phyloP scores from a whole-genome alignment of 495 filamentous ascomycete species.

The Annulohypoxylon bovei region DNA sequence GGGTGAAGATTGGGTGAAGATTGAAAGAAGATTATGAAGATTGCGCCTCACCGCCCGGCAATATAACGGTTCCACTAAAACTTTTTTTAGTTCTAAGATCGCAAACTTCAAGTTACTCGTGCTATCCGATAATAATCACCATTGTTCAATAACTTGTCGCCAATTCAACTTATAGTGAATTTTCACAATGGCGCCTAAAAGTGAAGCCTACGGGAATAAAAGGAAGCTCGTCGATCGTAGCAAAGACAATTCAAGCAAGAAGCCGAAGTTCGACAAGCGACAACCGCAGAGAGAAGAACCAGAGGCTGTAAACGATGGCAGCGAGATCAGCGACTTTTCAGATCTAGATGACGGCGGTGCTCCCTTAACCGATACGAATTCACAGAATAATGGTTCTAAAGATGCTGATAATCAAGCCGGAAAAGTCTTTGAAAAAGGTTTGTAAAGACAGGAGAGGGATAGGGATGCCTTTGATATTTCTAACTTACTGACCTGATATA shows the following conservation, averaged over 20 bases:
- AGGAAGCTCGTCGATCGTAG: conserved; percentile 52
- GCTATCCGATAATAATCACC: not conserved
- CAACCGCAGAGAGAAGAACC: conserved; percentile 34
- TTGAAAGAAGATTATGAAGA: not conserved
- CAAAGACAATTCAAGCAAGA: conserved; percentile 56
- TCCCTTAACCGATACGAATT: conserved; percentile 17
- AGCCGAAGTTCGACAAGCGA: conserved; percentile 56
- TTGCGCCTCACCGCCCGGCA: conserved; percentile 55
- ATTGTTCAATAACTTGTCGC: not conserved
- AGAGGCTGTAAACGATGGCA: conserved; percentile 44
- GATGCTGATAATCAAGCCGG: conserved; percentile 34
- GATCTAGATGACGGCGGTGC: conserved; percentile 51
- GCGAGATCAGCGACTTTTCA: conserved; percentile 50
- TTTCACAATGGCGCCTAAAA: conserved; percentile 46
- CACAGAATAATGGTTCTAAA: conserved; percentile 25
- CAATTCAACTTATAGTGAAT: not conserved
- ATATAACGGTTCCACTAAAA: conserved; percentile 43
- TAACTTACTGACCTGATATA: conserved; percentile 29
- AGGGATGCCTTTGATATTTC: not conserved
- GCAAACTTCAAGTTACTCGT: not conserved
- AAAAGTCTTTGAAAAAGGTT: conserved; percentile 49
- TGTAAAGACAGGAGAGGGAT: conserved; percentile 4
- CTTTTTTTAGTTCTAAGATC: conserved; percentile 27
- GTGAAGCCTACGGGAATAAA: conserved; percentile 45
- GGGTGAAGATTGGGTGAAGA: conserved; percentile 17